These are phyloP conservation scores for Ramaria rubella DNA, from an alignment of 768 basidiomycete genomes.

Conservation along the genomic window DNA sequence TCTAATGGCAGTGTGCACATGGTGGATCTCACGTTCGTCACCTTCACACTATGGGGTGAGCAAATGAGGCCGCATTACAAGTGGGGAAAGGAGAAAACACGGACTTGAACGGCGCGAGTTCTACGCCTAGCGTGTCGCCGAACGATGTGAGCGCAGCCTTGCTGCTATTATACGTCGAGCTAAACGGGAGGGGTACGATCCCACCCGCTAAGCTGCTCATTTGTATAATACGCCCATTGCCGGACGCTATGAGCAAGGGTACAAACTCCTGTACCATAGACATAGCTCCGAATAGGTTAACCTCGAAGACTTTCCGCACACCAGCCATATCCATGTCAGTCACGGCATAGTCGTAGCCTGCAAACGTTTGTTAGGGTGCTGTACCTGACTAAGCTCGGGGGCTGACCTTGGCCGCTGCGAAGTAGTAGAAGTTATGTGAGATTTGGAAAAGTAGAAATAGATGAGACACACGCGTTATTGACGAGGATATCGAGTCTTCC, in stretches of 20 bases:
- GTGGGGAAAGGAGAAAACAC: background rate
- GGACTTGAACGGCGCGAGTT: constrained; percentile 29
- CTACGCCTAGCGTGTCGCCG: constrained; percentile 27
- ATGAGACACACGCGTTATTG: constrained; percentile 18
- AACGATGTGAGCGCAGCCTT: constrained; percentile 30
- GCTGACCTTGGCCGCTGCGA: constrained; percentile 13
- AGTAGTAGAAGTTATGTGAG: background rate
- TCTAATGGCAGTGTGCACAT: background rate
- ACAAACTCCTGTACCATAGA: constrained; percentile 28
- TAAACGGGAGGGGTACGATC: constrained; percentile 26
- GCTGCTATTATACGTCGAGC: constrained; percentile 24
- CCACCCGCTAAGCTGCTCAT: constrained; percentile 17
- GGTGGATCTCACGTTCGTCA: background rate
- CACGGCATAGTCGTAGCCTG: constrained; percentile 19
- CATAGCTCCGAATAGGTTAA: constrained; percentile 30
- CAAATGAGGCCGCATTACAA: background rate
- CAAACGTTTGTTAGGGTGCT: background rate
- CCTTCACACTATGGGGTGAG: background rate
- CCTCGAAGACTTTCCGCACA: constrained; percentile 23
- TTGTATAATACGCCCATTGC: background rate
- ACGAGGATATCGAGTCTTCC: constrained; percentile 28
- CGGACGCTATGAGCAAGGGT: constrained; percentile 22
- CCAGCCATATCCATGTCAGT: constrained; percentile 22
- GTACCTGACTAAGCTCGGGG: background rate
- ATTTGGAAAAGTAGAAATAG: background rate